These are phyloP conservation scores for Aeminium ludgeri DNA, from an alignment of 495 filamentous ascomycete genomes.

Conservation along the genomic window DNA sequence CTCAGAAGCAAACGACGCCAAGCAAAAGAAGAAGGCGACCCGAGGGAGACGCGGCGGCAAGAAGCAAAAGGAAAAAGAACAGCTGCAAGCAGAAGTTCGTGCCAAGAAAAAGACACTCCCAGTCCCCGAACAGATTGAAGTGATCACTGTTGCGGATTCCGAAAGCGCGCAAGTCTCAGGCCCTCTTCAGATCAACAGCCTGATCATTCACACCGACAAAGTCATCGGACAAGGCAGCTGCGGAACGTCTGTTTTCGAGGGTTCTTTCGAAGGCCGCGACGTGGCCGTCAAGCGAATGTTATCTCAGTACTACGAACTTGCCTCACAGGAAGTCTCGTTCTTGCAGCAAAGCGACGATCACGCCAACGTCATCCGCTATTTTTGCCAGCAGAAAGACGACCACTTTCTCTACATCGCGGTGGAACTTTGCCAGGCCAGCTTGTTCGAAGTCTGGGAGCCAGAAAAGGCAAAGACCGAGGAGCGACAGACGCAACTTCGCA, in stretches of 20 bases:
- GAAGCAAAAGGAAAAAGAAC: slow-evolving; percentile 48
- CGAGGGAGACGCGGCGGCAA: slow-evolving; percentile 70
- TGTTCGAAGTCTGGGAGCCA: slow-evolving; percentile 44
- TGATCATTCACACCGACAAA: slow-evolving; percentile 25
- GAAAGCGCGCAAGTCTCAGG: slow-evolving; percentile 23
- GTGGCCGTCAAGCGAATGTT: slow-evolving; percentile 97
- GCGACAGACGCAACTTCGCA: slow-evolving; percentile 5
- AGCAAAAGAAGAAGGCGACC: slow-evolving; percentile 59
- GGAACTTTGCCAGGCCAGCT: slow-evolving; percentile 84
- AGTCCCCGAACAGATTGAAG: slow-evolving; percentile 7
- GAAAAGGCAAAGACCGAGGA: slow-evolving; percentile 15
- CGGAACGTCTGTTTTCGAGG: slow-evolving; percentile 27
- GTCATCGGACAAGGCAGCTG: slow-evolving; percentile 28
- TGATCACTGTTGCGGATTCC: slow-evolving; percentile 13
- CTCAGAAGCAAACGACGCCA: slow-evolving; percentile 21
- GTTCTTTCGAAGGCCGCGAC: slow-evolving; percentile 46
- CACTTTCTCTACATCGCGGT: slow-evolving; percentile 94
- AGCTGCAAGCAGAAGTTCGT: slow-evolving; percentile 27
- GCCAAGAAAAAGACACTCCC: slow-evolving; percentile 3
- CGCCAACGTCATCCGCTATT: slow-evolving; percentile 91
- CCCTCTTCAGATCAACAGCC: slow-evolving; percentile 23
- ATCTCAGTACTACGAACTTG: slow-evolving; percentile 85
- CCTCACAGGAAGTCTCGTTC: slow-evolving; percentile 78
- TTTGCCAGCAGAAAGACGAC: slow-evolving; percentile 68
- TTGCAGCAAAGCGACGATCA: slow-evolving; percentile 90